Evolutionary conservation across 805 yeast genomes (phyloP).

Genomic region (Candida awuae): DNA sequence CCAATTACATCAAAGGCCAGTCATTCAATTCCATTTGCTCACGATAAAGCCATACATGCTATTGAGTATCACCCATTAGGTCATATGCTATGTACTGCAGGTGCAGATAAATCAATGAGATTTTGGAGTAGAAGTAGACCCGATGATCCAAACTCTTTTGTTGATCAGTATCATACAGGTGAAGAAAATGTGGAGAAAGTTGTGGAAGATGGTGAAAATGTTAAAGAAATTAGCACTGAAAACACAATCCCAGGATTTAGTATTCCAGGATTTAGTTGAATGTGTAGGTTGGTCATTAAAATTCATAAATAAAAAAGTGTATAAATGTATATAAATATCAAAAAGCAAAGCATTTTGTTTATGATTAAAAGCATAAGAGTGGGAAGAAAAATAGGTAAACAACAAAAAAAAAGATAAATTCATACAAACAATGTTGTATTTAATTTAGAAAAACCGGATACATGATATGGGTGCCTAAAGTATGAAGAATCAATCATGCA

Average conservation of each 20-base stretch:
- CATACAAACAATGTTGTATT: no score
- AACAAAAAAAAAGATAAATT: not conserved
- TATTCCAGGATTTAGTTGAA: constrained; percentile 15
- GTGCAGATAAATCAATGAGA: constrained; percentile 85
- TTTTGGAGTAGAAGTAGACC: constrained; percentile 95
- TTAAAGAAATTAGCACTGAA: not conserved
- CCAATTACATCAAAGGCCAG: constrained; percentile 8
- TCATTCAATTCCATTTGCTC: constrained; percentile 82
- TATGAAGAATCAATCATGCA: no score
- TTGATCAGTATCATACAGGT: constrained; percentile 70
- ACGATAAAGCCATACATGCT: constrained; percentile 86
- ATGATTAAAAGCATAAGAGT: not conserved
- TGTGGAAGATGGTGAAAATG: not conserved
- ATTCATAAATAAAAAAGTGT: no score
- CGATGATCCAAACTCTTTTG: constrained; percentile 73
- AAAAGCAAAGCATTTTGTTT: no score
- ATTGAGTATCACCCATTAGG: constrained; percentile 93
- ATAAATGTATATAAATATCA: not conserved
- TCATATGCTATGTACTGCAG: constrained; percentile 83
- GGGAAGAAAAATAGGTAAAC: not conserved
- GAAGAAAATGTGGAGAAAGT: constrained; percentile 17
- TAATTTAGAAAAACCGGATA: no score
- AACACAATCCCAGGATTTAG: constrained; percentile 5
- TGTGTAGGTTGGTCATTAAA: constrained; percentile 10
- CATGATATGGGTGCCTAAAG: no score